These are phyloP conservation scores for Solanum virginianum DNA, from an alignment of 257 asterid genomes.

Conservation along the genomic window DNA sequence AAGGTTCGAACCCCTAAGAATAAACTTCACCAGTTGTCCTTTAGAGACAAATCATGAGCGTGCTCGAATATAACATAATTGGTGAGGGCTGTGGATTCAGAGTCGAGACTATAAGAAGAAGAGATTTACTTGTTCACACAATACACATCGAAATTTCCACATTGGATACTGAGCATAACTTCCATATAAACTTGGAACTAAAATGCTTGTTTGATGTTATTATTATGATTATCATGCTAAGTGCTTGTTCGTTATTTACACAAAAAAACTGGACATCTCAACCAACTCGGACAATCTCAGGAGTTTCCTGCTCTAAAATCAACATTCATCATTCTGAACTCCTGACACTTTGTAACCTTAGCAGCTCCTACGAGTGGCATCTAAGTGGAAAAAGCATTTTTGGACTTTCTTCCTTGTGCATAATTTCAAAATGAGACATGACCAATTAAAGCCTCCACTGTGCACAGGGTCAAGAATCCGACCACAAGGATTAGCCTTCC, in stretches of 20 bases:
- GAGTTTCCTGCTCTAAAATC: background rate
- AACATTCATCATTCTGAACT: background rate
- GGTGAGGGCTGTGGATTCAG: background rate
- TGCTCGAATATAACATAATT: background rate
- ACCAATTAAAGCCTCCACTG: no score
- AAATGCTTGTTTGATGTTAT: no score
- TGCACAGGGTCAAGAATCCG: no score
- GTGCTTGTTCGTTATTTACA: conserved; percentile 10
- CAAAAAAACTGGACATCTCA: background rate
- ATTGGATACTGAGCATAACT: no score
- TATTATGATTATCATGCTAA: background rate
- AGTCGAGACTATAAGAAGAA: no score
- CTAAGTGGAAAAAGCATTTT: no score
- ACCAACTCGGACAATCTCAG: conserved; percentile 4
- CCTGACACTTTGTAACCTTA: no score
- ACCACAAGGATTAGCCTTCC: no score
- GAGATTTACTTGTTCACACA: background rate
- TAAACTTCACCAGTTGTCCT: background rate
- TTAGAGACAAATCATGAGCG: background rate
- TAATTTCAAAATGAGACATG: no score
- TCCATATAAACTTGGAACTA: no score
- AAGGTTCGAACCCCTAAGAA: background rate
- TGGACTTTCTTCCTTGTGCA: no score
- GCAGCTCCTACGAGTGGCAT: no score
- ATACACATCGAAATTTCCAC: background rate